Evolutionary conservation across 2,329 filamentous ascomycete genomes (phyloP).

Genomic region (Aspergillus sp.): DNA sequence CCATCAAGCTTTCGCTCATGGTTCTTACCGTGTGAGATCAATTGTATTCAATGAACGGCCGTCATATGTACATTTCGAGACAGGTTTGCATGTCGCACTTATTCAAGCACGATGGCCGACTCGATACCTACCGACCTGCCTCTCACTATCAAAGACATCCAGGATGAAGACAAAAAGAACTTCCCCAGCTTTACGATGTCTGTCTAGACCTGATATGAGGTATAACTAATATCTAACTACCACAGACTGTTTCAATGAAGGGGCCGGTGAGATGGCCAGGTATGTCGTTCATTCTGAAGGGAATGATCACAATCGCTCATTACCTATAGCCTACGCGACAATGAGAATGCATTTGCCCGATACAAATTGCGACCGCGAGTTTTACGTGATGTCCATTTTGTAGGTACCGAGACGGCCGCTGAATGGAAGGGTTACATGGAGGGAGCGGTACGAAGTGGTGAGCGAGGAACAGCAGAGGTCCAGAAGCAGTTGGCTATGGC

Average conservation of each 20-base stretch:
- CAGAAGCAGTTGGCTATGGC: conserved; percentile 13
- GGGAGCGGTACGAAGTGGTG: conserved; percentile 47
- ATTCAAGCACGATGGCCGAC: no score
- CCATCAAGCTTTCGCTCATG: no score
- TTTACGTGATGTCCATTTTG: conserved; percentile 44
- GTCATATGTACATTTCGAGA: no score
- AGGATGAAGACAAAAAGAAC: not conserved
- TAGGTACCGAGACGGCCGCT: conserved; percentile 47
- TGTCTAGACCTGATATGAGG: not conserved
- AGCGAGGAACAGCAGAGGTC: conserved; percentile 44
- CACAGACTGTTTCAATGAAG: conserved; percentile 49
- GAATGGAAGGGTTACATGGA: conserved; percentile 57
- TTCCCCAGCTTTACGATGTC: not conserved
- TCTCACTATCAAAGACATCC: not conserved
- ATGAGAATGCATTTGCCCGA: conserved; percentile 43
- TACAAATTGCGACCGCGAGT: conserved; percentile 42
- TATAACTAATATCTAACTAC: not conserved
- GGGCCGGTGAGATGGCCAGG: conserved; percentile 47
- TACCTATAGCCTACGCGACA: conserved; percentile 37
- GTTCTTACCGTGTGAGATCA: no score
- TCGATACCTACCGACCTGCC: no score
- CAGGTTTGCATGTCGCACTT: no score
- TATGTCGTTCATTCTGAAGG: conserved; percentile 7
- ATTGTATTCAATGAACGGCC: no score
- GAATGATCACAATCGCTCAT: no score